phyloP scores from a whole-genome alignment of 2,329 filamentous ascomycete species.

The Gaeumannomyces tritici region DNA sequence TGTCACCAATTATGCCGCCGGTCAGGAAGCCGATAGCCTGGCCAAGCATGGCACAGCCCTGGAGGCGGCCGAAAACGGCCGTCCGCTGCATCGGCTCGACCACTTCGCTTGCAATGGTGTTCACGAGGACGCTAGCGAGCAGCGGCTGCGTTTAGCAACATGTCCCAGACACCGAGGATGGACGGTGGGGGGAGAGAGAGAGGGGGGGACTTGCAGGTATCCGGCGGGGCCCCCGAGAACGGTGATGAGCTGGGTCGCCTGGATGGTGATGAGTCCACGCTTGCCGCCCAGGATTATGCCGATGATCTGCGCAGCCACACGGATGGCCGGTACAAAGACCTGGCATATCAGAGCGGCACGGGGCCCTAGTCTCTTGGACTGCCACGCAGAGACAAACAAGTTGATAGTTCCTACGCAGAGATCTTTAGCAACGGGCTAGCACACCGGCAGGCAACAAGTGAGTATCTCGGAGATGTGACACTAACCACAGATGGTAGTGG shows the following conservation, averaged over 20 bases:
- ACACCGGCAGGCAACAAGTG: not conserved
- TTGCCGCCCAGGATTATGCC: constrained; percentile 53
- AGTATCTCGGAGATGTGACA: not conserved
- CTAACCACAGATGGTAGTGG: constrained; percentile 54
- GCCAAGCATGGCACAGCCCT: constrained; percentile 59
- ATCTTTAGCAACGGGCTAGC: not conserved
- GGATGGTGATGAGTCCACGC: constrained; percentile 57
- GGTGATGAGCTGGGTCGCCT: constrained; percentile 57
- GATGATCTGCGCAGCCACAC: constrained; percentile 53
- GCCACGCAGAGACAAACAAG: constrained; percentile 57
- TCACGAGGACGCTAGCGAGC: constrained; percentile 44
- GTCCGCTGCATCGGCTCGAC: constrained; percentile 51
- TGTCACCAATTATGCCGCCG: constrained; percentile 57
- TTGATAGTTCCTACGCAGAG: constrained; percentile 38
- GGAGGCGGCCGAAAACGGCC: constrained; percentile 53
- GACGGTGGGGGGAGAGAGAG: not conserved
- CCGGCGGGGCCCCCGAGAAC: constrained; percentile 59
- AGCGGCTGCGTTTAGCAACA: not conserved
- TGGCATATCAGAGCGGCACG: constrained; percentile 53
- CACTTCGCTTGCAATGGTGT: constrained; percentile 58
- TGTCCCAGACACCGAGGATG: not conserved
- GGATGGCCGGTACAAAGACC: constrained; percentile 53
- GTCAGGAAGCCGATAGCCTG: constrained; percentile 52
- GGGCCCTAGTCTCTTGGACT: constrained; percentile 56
- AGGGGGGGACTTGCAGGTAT: constrained; percentile 38